phyloP scores from a whole-genome alignment of 176 grass and related monocot species.

The Poa pratensis region DNA sequence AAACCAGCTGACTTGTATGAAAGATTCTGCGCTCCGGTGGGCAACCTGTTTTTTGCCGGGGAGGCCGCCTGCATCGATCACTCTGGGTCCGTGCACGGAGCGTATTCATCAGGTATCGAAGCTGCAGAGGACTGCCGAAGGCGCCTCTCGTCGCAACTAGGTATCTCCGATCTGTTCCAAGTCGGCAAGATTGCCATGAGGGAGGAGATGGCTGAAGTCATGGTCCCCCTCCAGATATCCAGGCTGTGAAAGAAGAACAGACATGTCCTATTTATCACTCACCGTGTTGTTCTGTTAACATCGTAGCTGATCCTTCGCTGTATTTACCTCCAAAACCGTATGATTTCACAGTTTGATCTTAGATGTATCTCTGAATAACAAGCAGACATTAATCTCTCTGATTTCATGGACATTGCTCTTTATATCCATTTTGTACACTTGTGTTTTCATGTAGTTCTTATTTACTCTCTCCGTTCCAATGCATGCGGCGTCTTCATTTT shows the following conservation, averaged over 20 bases:
- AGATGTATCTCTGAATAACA: conserved; percentile 39
- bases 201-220: conserved; percentile 78
- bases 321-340: not conserved
- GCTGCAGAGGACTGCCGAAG: conserved; percentile 84
- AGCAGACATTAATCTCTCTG: not conserved
- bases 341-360: not conserved
- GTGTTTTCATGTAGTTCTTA: not conserved
- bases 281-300: conserved; percentile 1
- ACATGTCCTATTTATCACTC: not conserved
- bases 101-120: conserved; percentile 79
- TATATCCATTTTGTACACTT: not conserved
- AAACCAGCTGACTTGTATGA: conserved; percentile 97
- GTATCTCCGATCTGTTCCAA: conserved; percentile 69
- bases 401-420: not conserved
- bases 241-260: conserved; percentile 62
- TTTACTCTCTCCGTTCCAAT: no score
- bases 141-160: conserved; percentile 64
- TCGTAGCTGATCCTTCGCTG: not conserved
- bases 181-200: conserved; percentile 63
- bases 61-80: conserved; percentile 91
- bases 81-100: conserved; percentile 92
- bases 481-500: no score
- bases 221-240: conserved; percentile 94
- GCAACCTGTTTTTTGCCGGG: conserved; percentile 91
- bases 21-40: conserved; percentile 87